phyloP scores from a whole-genome alignment of 2,329 filamentous ascomycete genomes.

The Graphium sp. region DNA sequence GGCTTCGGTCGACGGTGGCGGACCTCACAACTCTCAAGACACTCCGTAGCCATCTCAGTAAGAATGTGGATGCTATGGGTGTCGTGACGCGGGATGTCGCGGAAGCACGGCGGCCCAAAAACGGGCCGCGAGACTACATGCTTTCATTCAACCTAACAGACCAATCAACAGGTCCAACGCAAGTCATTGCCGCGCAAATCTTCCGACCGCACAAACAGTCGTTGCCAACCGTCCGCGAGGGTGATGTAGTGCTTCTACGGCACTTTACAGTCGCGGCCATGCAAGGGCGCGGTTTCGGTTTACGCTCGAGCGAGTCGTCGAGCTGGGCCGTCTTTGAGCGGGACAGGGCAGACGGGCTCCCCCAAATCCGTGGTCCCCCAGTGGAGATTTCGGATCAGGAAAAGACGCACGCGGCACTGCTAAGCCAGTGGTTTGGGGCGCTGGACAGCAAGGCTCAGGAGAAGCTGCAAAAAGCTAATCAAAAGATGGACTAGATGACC shows the following conservation, averaged over 20 bases:
- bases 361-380: slow-evolving; percentile 42
- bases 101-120: slow-evolving; percentile 34
- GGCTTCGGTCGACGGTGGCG: slow-evolving; percentile 28
- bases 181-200: slow-evolving; percentile 36
- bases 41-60: slow-evolving; percentile 29
- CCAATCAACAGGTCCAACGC: slow-evolving; percentile 29
- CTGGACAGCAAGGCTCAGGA: slow-evolving; percentile 26
- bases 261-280: slow-evolving; percentile 36
- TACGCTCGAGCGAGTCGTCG: slow-evolving; percentile 35
- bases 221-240: slow-evolving; percentile 34
- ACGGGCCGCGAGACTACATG: slow-evolving; percentile 41
- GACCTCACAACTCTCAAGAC: slow-evolving; percentile 35
- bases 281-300: slow-evolving; percentile 35
- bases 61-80: slow-evolving; percentile 34
- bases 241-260: slow-evolving; percentile 41
- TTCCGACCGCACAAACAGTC: slow-evolving; percentile 40
- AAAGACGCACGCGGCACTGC: slow-evolving; percentile 25
- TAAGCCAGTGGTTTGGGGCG: slow-evolving; percentile 30
- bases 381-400: slow-evolving; percentile 37
- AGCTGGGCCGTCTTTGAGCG: slow-evolving; percentile 46
- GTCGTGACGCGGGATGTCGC: slow-evolving; percentile 33
- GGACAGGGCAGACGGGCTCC: slow-evolving; percentile 16
- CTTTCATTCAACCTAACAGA: slow-evolving; percentile 41
- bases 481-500: slow-evolving; percentile 9
- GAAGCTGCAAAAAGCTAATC: slow-evolving; percentile 31